Conservation (phyloP, 2,329 filamentous ascomycete genomes). For the Tricladium varicosporioides region DNA sequence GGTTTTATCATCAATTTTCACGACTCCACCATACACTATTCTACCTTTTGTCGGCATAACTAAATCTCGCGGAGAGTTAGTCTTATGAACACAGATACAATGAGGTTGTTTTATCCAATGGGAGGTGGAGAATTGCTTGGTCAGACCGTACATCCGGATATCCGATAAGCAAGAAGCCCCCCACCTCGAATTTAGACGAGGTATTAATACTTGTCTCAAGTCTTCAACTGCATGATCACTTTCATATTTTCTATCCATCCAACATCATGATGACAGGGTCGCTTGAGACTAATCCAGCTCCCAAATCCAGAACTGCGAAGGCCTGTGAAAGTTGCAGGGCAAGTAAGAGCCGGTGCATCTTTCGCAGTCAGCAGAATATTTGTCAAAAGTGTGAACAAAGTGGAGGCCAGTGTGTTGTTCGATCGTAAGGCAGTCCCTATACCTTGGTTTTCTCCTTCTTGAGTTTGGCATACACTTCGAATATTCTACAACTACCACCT, state of each 20-base stretch:
- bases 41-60: no score
- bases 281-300: background rate
- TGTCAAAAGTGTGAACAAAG: constrained; percentile 30
- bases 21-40: no score
- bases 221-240: background rate
- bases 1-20: no score
- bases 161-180: background rate
- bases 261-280: background rate
- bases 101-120: no score
- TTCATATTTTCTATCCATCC: background rate
- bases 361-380: constrained; percentile 15
- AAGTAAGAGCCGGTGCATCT: constrained; percentile 31
- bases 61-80: no score
- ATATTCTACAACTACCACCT: background rate
- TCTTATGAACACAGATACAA: no score
- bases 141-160: constrained; percentile 1
- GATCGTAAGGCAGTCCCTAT: constrained; percentile 6
- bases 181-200: background rate
- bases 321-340: constrained; percentile 32
- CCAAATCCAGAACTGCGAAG: constrained; percentile 20
- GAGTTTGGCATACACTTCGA: background rate
- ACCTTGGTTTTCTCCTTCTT: no score
- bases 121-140: no score
- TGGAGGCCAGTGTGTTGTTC: constrained; percentile 26
- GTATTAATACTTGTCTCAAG: background rate